Base-by-base conservation (phyloP, 2,329 filamentous ascomycete genomes). In the Trichoderma pleuroti region DNA sequence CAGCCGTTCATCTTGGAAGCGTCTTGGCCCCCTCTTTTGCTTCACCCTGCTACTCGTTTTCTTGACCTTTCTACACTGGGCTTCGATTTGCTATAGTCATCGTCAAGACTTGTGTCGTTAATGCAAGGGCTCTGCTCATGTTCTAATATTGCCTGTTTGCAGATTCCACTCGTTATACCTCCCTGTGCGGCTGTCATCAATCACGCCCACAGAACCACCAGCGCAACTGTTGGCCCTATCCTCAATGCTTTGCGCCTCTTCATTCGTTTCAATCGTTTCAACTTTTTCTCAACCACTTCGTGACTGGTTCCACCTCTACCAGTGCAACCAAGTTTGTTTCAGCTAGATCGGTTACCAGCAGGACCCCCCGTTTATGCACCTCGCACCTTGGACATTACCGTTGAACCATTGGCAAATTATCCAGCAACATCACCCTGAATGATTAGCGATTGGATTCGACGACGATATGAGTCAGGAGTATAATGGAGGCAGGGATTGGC, bases 401-500 rank as follows among this genome's bases (percentile, higher is more conserved):
- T 34, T 28, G 21, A 34, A 62, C 11, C 26, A 21, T 63, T 36
- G 21, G 64, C 34, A 32, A 46, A 7, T 59, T 42, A 9, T 11
- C 32, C 34, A 49, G n/a, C 18, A 4, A 18, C 65, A 14, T 42
- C 30, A 21, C 42, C 21, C 42, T 46, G 60, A 18, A 72, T 65
- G 61, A 26, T 49, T 62, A 30, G 42, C 28, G 46, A 26, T 24
- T 56, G 30, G 49, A 63, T 12, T 59, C 39, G 46, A 42, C 46
- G 21, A 69, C 59, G 26, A 71, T 74, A 88, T 88, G 87, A 88
- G 83, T 84, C 83, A 81, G 78, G 76, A 78, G 76, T 83, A 87
- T 83, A 80, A 88, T 87, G 86, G 83, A 80, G 83, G 80, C 78
- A 85, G 85, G 85, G 86, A 87, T 73, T 81, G 80, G 79, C 76